These are phyloP conservation scores for Omphalotus guepiniiformis DNA, from an alignment of 768 basidiomycete species.

Conservation along the genomic window DNA sequence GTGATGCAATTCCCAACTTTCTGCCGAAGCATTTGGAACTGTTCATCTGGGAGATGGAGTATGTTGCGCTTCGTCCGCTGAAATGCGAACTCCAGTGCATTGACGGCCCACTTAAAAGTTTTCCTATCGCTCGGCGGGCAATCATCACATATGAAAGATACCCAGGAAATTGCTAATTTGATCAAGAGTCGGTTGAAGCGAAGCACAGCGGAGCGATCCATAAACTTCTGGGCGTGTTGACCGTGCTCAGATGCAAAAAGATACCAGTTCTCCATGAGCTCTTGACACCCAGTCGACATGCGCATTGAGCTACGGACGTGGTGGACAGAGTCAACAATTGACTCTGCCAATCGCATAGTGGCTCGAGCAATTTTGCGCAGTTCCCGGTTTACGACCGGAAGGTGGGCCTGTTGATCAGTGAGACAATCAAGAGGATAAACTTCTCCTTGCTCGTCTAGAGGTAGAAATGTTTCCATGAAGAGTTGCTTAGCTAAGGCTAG, in stretches of 20 bases:
- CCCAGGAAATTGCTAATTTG: constrained; percentile 94
- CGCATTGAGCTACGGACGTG: constrained; percentile 70
- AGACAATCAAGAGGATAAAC: constrained; percentile 46
- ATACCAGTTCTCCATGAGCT: constrained; percentile 92
- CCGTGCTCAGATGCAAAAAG: constrained; percentile 96
- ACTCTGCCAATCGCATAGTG: constrained; percentile 86
- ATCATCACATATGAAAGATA: constrained; percentile 96
- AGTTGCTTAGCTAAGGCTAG: constrained; percentile 72
- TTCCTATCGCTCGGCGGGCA: constrained; percentile 94
- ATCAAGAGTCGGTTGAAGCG: constrained; percentile 84
- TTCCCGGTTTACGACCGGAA: constrained; percentile 86
- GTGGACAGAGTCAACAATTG: constrained; percentile 88
- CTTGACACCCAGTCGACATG: constrained; percentile 64
- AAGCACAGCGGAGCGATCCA: constrained; percentile 66
- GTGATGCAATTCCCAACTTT: constrained; percentile 97
- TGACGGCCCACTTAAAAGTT: constrained; percentile 98
- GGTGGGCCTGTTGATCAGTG: constrained; percentile 83
- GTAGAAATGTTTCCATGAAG: constrained; percentile 62
- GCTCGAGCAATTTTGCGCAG: constrained; percentile 87
- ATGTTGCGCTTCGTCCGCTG: constrained; percentile 88
- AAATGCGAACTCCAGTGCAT: constrained; percentile 89
- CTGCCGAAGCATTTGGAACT: constrained; percentile 86
- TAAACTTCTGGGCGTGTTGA: constrained; percentile 81
- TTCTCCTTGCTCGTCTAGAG: constrained; percentile 63
- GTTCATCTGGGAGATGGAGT: constrained; percentile 78